Percentiles rank a stretch among this genome's conserved stretches.
Conservation (phyloP, 73 alveolate genomes). For the Paramecium caudatum region DNA sequence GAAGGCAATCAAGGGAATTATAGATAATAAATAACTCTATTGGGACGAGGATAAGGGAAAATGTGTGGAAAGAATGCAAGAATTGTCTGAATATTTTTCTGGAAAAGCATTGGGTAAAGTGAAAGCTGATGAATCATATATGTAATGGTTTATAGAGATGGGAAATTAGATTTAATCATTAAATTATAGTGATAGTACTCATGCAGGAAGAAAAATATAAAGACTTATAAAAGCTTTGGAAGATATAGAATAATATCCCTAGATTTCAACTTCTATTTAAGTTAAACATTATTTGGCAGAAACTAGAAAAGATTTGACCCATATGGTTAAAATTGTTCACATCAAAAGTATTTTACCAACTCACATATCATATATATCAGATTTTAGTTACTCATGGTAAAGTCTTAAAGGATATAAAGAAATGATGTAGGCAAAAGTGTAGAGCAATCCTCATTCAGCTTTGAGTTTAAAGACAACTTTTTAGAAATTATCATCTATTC, state of each 20-base stretch:
- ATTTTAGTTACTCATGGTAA: slow-evolving; percentile 96
- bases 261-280: slow-evolving; percentile 89
- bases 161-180: slow-evolving; percentile 84
- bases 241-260: slow-evolving; percentile 90
- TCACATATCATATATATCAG: slow-evolving; percentile 92
- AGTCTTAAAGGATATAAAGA: slow-evolving; percentile 87
- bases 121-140: slow-evolving; percentile 85
- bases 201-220: slow-evolving; percentile 94
- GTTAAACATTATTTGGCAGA: slow-evolving; percentile 93
- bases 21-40: slow-evolving; percentile 60
- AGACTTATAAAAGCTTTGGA: slow-evolving; percentile 91
- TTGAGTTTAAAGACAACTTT: slow-evolving; percentile 92
- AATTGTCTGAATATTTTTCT: slow-evolving; percentile 88
- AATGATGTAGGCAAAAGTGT: slow-evolving; percentile 86
- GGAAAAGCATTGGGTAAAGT: slow-evolving; percentile 85
- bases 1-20: slow-evolving; percentile 50
- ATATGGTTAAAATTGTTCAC: slow-evolving; percentile 94
- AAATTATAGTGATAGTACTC: slow-evolving; percentile 89
- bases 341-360: slow-evolving; percentile 88
- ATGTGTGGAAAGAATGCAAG: slow-evolving; percentile 83
- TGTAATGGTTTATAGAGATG: slow-evolving; percentile 92
- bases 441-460: slow-evolving; percentile 89
- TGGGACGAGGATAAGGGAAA: slow-evolving; percentile 77
- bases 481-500: slow-evolving; percentile 94
- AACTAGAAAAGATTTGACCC: slow-evolving; percentile 89